A percentile compares a stretch with the other conserved stretches of the same genome.
phyloP scores from a whole-genome alignment of 2,329 filamentous ascomycete genomes.

The Grosmannia clavigera region DNA sequence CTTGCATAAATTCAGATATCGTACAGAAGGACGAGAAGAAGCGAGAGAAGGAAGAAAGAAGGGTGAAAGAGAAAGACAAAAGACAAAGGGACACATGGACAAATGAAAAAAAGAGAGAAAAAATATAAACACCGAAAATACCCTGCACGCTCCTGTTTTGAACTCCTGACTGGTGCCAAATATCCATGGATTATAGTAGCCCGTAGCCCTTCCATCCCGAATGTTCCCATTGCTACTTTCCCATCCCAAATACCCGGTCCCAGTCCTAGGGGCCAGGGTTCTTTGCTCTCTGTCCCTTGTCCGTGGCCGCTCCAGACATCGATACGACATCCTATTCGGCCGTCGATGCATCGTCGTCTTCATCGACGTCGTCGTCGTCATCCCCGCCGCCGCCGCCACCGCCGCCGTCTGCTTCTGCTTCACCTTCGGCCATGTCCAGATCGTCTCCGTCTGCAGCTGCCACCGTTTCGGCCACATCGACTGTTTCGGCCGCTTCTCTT shows the following conservation, averaged over 20 bases:
- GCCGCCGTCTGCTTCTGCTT: not conserved
- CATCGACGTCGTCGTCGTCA: not conserved
- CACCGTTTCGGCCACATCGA: not conserved
- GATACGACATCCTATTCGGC: not conserved
- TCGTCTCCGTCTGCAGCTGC: not conserved
- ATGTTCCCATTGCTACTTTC: too few species aligned
- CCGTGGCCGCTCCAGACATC: not conserved
- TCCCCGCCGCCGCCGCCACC: not conserved
- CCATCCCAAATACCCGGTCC: too few species aligned
- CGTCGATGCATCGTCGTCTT: conserved; percentile 12
- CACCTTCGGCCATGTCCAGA: not conserved
- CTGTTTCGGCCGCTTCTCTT: conserved; percentile 13
- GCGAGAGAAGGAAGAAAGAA: not conserved
- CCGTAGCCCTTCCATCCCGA: too few species aligned
- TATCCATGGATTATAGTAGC: too few species aligned
- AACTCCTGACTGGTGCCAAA: too few species aligned
- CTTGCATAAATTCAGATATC: not conserved
- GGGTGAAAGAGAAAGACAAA: not conserved
- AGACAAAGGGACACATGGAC: not conserved
- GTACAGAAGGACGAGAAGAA: not conserved
- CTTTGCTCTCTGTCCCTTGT: too few species aligned
- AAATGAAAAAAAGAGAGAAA: not conserved
- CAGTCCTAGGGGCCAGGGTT: too few species aligned
- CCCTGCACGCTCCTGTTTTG: not conserved
- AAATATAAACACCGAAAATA: not conserved